These are phyloP conservation scores for Bocquillonia castaneifolia DNA, from an alignment of 441 rosid genomes.

Conservation along the genomic window DNA sequence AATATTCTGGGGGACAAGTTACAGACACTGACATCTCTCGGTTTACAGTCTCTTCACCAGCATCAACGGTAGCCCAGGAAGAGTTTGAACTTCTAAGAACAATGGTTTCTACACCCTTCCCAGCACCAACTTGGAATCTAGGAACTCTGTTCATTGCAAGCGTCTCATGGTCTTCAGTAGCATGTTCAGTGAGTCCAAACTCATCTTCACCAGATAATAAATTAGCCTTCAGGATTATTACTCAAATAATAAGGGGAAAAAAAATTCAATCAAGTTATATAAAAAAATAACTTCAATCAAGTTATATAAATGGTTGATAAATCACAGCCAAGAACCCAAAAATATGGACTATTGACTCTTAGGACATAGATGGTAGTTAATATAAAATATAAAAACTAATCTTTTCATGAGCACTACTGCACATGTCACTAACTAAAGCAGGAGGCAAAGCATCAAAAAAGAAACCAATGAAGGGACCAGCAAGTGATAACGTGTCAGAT, in stretches of 20 bases:
- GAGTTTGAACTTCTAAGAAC: slow-evolving; percentile 26
- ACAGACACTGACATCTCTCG: slow-evolving; percentile 22
- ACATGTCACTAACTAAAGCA: neutral
- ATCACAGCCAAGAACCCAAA: neutral
- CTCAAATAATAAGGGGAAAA: slow-evolving; percentile 3
- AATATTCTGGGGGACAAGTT: slow-evolving; percentile 8
- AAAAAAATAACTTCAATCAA: neutral
- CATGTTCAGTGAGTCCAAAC: slow-evolving; percentile 17
- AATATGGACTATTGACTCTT: neutral
- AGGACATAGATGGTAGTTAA: neutral
- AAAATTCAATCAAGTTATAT: too few species aligned
- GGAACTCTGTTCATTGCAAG: slow-evolving; percentile 16
- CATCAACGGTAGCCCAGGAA: slow-evolving; percentile 27
- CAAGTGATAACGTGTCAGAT: neutral
- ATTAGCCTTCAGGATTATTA: slow-evolving; percentile 17
- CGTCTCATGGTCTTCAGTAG: slow-evolving; percentile 28
- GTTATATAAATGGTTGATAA: slow-evolving; percentile 4
- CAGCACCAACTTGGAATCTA: slow-evolving; percentile 21
- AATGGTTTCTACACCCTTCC: slow-evolving; percentile 25
- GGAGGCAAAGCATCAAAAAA: neutral
- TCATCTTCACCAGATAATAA: slow-evolving; percentile 32
- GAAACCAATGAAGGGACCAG: neutral
- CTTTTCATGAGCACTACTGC: neutral
- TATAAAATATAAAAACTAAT: neutral
- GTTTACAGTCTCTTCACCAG: slow-evolving; percentile 30